Percentiles rank a stretch among this genome's conserved stretches.
phyloP scores from a whole-genome alignment of 1,284 basidiomycete species.

The Pterulicium gracile region DNA sequence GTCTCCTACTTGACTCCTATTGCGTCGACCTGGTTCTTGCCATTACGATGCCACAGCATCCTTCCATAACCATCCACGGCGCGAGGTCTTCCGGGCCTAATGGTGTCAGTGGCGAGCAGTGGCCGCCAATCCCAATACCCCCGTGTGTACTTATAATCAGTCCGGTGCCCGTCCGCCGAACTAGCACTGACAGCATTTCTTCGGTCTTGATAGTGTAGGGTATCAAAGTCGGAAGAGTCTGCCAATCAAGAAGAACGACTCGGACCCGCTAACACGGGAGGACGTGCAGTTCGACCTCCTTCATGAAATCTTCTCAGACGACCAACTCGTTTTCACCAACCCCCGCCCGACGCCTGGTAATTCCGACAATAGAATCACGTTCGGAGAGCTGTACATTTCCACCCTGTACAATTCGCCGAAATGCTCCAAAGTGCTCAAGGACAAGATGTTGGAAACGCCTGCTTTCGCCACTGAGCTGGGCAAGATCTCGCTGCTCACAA shows the following conservation, averaged over 20 bases:
- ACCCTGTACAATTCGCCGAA: conserved; percentile 69
- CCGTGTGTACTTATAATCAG: conserved; percentile 27
- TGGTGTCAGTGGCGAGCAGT: no score
- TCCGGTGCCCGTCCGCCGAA: no score
- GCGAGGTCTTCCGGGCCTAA: no score
- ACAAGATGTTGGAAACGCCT: conserved; percentile 74
- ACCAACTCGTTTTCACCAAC: conserved; percentile 60
- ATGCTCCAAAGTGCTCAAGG: conserved; percentile 80
- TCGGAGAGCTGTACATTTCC: conserved; percentile 79
- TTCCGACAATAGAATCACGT: conserved; percentile 45
- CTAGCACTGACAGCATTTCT: conserved; percentile 9
- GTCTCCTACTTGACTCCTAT: no score
- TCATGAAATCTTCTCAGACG: conserved; percentile 65
- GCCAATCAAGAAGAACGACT: conserved; percentile 70
- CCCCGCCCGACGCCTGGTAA: conserved; percentile 26
- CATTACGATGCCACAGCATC: no score
- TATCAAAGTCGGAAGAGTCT: conserved; percentile 62
- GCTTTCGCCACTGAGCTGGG: conserved; percentile 76
- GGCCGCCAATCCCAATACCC: conserved; percentile 34
- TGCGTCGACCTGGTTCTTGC: no score
- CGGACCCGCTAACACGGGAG: conserved; percentile 64
- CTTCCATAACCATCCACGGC: no score
- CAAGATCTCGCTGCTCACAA: conserved; percentile 79
- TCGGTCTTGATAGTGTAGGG: conserved; percentile 34
- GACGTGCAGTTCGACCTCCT: conserved; percentile 86